Base-by-base conservation (phyloP, 2,329 filamentous ascomycete species). In the Fusarium secorum region DNA sequence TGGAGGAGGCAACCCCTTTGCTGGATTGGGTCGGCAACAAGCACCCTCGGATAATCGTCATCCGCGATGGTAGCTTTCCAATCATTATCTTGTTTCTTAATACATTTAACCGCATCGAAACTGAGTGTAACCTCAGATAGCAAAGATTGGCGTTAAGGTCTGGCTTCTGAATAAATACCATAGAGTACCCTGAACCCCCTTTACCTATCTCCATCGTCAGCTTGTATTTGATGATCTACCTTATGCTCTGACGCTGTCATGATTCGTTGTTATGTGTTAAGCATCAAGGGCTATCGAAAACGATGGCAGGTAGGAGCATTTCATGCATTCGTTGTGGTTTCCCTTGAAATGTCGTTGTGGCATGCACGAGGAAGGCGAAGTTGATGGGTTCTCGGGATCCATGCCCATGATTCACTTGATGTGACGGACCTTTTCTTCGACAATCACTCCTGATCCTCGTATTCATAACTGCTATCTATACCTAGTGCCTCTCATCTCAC, bases 1-100 rank as follows among this genome's bases (percentile, higher is more conserved):
- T 36, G 71, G 73, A 41, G 64, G 74, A 5, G 73, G 78, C 8
- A 83, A 84, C 51, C 83, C 82, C 3, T 82, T 85, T 69, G 77
- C 80, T 22, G 79, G 78, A 24, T 72, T 80, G 51, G 78, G 79
- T 46, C 80, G 79, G 48, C 79, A 78, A 36, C 75, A 80, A 42
- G 75, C 78, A 62, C 76, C 78, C 22, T 78, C 81, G 58, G 85
- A 86, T 69, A 80, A 83, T 71, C 84, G 83, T 44, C 83, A 83
- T 32, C 70, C 75, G 17, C 74, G 76, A 35, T 78, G 75, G 74
- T 79, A 77, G 63, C n/a, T 52, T 53, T 33, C n/a, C 28, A 18
- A 15, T 30, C 32, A 28, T 49, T 58, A 26, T 42, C 52, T 61
- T 63, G 22, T 64, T 51, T 65, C 41, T 38, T 68, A 62, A 51